Conservation (phyloP, 495 filamentous ascomycete species). For the Lentithecium fluviatile region DNA sequence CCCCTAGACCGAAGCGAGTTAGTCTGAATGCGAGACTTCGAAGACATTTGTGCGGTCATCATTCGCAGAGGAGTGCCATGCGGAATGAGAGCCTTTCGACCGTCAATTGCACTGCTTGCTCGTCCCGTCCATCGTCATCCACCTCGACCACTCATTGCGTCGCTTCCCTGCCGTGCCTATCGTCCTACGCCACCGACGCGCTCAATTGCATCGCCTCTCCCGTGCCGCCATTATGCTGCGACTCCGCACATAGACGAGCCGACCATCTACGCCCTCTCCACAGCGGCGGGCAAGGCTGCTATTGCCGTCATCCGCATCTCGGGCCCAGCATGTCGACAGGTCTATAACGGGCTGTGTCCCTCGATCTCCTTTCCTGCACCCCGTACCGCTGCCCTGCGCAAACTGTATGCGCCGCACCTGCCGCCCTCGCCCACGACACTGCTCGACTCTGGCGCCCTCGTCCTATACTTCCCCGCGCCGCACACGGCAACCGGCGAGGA, state of each 20-base stretch:
- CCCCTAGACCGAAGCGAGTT: too few species aligned
- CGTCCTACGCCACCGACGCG: too few species aligned
- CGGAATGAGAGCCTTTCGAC: too few species aligned
- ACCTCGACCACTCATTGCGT: too few species aligned
- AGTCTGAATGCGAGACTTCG: too few species aligned
- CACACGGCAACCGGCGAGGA: conserved; percentile 89
- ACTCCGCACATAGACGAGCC: conserved; percentile 9
- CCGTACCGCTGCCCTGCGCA: conserved; percentile 73
- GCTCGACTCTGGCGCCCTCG: conserved; percentile 77
- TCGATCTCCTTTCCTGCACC: conserved; percentile 61
- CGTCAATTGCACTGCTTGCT: too few species aligned
- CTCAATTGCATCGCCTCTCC: neutral
- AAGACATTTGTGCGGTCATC: too few species aligned
- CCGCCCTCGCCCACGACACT: conserved; percentile 46
- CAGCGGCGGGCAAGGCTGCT: conserved; percentile 78
- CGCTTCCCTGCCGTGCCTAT: too few species aligned
- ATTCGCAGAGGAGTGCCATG: too few species aligned
- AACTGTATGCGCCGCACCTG: conserved; percentile 64
- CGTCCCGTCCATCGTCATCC: too few species aligned
- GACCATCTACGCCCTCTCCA: conserved; percentile 93
- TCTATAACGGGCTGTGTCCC: conserved; percentile 78
- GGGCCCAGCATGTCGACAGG: conserved; percentile 59
- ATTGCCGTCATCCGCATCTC: conserved; percentile 91
- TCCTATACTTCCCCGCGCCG: conserved; percentile 85
- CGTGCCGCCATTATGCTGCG: neutral